Base-by-base conservation (phyloP, 306 rosid genomes). In the Adenanthera pavonina region DNA sequence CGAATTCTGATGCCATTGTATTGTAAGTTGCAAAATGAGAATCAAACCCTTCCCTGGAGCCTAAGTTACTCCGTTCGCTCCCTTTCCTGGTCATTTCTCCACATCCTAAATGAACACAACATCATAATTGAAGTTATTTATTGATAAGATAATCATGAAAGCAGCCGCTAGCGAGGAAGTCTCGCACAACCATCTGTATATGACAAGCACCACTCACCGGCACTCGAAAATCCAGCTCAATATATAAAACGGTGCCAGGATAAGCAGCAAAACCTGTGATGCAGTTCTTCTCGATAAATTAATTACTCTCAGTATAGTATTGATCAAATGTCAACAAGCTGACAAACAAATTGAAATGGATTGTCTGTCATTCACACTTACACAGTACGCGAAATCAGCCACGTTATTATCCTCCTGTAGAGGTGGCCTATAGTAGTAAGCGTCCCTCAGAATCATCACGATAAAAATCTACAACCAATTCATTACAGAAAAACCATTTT, bases 381-480 rank as follows among this genome's bases (percentile, higher is more conserved):
- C 72, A 17, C 30, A 25, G 30, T 25, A 25, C 30, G 30, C 30
- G 30, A 25, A 25, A 25, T 25, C 30, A 25, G 30, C 30, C 30
- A 25, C 30, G 30, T 1, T 25, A 25, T 3, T 49, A 8, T 77
- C 81, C 52, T 49, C 43, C 7, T 60, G 16, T 43, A 16, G 30
- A 4, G 70, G 2, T 30, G 59, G 44, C 7, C 16, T 44, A 15
- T 43, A 60, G 70, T 44, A 43, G 56, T 47, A 77, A 25, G 15
- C 3, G 59, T 49, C 74, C 74, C 81, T 77, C 60, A 65, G 6
- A 13, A 66, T 54, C 16, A 66, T 5, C 35, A 77, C 52, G 0
- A 38, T 35, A 3, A 77, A 57, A 34, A 77, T 48, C 80, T 64
- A 73, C 62, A 62, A 64, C 14, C 41, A 35, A 46, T 15, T 12